A percentile compares a stretch with the other conserved stretches of the same genome.
Conservation (phyloP, 345 rosid species). For the Rhizophora apiculata region DNA sequence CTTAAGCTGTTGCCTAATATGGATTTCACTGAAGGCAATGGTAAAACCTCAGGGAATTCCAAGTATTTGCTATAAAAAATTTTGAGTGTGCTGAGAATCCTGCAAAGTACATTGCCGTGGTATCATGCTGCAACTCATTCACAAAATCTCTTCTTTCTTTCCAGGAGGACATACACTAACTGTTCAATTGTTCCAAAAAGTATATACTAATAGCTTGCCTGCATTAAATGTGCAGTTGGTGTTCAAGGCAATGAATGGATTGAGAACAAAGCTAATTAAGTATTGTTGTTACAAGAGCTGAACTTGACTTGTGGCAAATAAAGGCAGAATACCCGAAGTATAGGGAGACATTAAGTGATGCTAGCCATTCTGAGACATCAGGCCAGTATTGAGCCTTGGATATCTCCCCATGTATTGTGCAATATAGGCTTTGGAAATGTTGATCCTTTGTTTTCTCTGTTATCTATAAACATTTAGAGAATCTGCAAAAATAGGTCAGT, state of each 20-base stretch:
- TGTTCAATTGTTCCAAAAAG: no score
- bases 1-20: not conserved
- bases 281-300: constrained; percentile 48
- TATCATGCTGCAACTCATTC: not conserved
- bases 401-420: no score
- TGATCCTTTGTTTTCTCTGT: no score
- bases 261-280: constrained; percentile 61
- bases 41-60: constrained; percentile 47
- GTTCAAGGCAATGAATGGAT: constrained; percentile 57
- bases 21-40: constrained; percentile 38
- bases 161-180: no score
- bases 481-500: no score
- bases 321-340: constrained; percentile 45
- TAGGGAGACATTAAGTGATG: constrained; percentile 42
- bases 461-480: no score
- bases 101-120: constrained; percentile 54
- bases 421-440: no score
- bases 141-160: no score
- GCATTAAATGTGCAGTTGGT: constrained; percentile 30
- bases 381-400: constrained; percentile 47
- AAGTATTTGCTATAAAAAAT: constrained; percentile 48
- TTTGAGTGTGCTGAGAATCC: constrained; percentile 52
- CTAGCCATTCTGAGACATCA: constrained; percentile 55
- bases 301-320: constrained; percentile 53
- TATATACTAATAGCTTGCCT: not conserved